Base-by-base conservation (phyloP, 139 green algal genomes). In the Volvox reticuliferus region DNA sequence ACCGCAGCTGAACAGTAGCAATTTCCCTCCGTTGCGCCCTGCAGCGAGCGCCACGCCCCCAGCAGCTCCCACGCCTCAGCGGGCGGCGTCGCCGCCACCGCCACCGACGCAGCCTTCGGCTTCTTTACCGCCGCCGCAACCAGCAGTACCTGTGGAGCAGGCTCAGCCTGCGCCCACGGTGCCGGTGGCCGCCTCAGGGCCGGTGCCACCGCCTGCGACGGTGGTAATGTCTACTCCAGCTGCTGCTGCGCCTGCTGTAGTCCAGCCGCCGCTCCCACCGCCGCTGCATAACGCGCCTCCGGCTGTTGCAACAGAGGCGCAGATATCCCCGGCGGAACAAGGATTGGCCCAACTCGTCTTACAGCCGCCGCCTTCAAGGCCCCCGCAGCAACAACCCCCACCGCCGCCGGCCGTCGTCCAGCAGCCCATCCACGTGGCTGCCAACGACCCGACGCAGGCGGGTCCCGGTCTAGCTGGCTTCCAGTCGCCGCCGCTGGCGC, bases 1-100 rank as follows among this genome's bases (percentile, higher is more conserved):
- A 1, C 86, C 86, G 0, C 86, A 90, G 86, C 86, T 90, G 22
- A 90, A 90, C 86, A 61, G 73, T 69, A 90, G 86, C 86, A 90
- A 90, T 55, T 90, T 90, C 73, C 86, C 86, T 16, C 86, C 86
- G 30, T 50, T 89, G 37, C 85, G 85, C n/a, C n/a, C 85, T 26
- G 44, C 85, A 6, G 36, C 1, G 12, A 76, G 28, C 24, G 28
- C 65, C 63, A 35, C 44, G 9, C 68, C 82, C 55, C 20, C 55
- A 22, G 18, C 62, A 26, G 76, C 17, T 61, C 33, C 76, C 16
- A 14, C 36, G 22, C 36, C 78, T 12, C 78, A 67, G 78, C 78
- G 32, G 1, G 65, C 82, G 65, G 20, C 63, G 2, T 61, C 33
- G 35, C 61, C 61, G 82, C 18, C 82, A 12, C 30, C 30, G 5